A percentile compares a stretch with the other conserved stretches of the same genome.
Evolutionary conservation across 2,329 filamentous ascomycete genomes (phyloP).

Genomic region (Juglanconis juglandina): DNA sequence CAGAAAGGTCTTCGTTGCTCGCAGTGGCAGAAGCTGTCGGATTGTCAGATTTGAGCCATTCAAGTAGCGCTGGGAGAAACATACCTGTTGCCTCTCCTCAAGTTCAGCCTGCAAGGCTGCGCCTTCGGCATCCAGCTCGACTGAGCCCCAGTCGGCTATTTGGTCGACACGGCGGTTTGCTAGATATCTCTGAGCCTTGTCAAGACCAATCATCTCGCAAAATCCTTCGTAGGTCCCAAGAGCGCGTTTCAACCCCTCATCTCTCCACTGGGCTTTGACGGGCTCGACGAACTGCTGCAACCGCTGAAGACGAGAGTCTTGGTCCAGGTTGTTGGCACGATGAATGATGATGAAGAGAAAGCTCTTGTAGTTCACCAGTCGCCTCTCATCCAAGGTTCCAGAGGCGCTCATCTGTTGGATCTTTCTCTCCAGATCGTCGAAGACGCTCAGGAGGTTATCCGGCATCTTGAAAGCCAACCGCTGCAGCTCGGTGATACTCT

Average conservation of each 20-base stretch:
- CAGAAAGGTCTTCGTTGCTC: slow-evolving; percentile 87
- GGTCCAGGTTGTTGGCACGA: slow-evolving; percentile 72
- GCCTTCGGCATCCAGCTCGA: slow-evolving; percentile 74
- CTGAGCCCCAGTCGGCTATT: slow-evolving; percentile 77
- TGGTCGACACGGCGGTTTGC: slow-evolving; percentile 68
- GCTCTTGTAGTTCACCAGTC: slow-evolving; percentile 80
- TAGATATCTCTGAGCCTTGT: slow-evolving; percentile 78
- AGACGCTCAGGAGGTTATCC: slow-evolving; percentile 82
- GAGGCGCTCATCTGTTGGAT: slow-evolving; percentile 76
- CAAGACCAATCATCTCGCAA: slow-evolving; percentile 73
- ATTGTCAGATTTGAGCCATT: background rate
- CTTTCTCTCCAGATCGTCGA: slow-evolving; percentile 79
- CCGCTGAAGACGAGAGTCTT: slow-evolving; percentile 65
- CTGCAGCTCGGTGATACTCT: slow-evolving; percentile 84
- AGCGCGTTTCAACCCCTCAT: slow-evolving; percentile 62
- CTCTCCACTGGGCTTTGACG: slow-evolving; percentile 76
- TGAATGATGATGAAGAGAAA: slow-evolving; percentile 96
- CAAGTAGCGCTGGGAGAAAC: slow-evolving; percentile 17
- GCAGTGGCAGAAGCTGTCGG: slow-evolving; percentile 66
- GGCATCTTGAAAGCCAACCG: slow-evolving; percentile 86
- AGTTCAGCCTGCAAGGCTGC: slow-evolving; percentile 74
- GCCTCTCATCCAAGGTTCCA: slow-evolving; percentile 73
- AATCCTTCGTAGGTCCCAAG: slow-evolving; percentile 76
- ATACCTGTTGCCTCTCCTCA: slow-evolving; percentile 67
- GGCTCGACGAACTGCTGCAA: slow-evolving; percentile 78